phyloP scores from a whole-genome alignment of 2,329 filamentous ascomycete genomes.

The Colletotrichum abscissum region DNA sequence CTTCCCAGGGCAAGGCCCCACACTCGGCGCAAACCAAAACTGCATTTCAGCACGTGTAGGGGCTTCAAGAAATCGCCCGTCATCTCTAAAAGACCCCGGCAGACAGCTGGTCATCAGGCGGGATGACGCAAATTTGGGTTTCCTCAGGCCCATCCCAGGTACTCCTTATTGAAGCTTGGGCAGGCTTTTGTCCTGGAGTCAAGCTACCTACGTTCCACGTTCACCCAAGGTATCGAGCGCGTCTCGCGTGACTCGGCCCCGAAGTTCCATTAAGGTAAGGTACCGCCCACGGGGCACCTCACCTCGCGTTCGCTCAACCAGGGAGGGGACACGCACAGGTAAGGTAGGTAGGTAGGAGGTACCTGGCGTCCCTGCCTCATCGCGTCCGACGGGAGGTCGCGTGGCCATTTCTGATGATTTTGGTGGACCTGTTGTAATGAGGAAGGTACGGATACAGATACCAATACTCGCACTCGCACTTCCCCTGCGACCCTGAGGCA shows the following conservation, averaged over 20 bases:
- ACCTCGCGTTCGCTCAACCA: background rate
- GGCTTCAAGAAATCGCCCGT: background rate
- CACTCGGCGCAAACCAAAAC: constrained; percentile 8
- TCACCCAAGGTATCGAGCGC: background rate
- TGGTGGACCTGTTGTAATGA: background rate
- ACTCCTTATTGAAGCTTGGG: too few species aligned
- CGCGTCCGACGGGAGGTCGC: background rate
- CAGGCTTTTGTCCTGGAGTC: background rate
- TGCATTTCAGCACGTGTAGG: constrained; percentile 15
- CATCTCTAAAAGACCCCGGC: background rate
- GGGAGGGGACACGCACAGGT: background rate
- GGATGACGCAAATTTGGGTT: constrained; percentile 19
- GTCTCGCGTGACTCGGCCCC: constrained; percentile 10
- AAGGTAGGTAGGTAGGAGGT: background rate
- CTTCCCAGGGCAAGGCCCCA: background rate
- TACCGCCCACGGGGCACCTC: too few species aligned
- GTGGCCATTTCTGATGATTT: background rate
- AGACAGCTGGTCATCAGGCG: background rate
- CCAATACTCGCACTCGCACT: background rate
- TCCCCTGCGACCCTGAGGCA: background rate
- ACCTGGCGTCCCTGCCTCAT: background rate
- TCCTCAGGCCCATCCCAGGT: background rate
- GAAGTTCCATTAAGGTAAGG: too few species aligned
- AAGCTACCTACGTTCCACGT: too few species aligned
- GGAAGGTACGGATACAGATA: too few species aligned